Percentiles rank a stretch among this genome's conserved stretches.
Conservation (phyloP, 2,329 filamentous ascomycete genomes). For the Cercospora beticola region DNA sequence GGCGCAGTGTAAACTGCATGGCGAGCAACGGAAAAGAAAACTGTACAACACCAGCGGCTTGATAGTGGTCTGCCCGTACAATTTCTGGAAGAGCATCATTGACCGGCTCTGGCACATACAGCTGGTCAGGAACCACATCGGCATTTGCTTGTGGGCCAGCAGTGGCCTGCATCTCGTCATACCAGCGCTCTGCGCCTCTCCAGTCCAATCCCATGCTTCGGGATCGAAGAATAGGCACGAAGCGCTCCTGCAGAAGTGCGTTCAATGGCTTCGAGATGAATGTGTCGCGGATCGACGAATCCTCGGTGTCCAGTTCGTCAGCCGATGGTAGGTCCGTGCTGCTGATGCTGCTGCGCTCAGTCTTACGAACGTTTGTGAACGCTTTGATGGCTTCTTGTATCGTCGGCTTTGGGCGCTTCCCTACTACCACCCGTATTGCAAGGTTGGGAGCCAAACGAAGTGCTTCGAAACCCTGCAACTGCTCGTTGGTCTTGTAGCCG, state of each 20-base stretch:
- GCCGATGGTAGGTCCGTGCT: slow-evolving; percentile 17
- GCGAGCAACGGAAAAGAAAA: slow-evolving; percentile 57
- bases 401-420: slow-evolving; percentile 70
- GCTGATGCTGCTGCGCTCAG: slow-evolving; percentile 20
- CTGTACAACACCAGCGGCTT: slow-evolving; percentile 9
- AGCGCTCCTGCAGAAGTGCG: slow-evolving; percentile 64
- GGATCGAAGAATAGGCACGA: slow-evolving; percentile 62
- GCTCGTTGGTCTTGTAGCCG: slow-evolving; percentile 62
- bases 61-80: slow-evolving; percentile 54
- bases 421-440: slow-evolving; percentile 69
- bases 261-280: slow-evolving; percentile 74
- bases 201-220: slow-evolving; percentile 60
- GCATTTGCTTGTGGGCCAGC: slow-evolving; percentile 30
- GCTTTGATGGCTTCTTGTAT: slow-evolving; percentile 53
- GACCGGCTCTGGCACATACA: slow-evolving; percentile 37
- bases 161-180: slow-evolving; percentile 39
- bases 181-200: slow-evolving; percentile 64
- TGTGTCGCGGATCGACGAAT: slow-evolving; percentile 51
- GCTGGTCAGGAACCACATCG: slow-evolving; percentile 40
- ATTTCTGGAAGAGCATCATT: slow-evolving; percentile 45
- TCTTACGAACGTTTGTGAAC: slow-evolving; percentile 47
- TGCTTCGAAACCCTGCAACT: slow-evolving; percentile 49
- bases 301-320: slow-evolving; percentile 31
- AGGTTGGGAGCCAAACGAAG: slow-evolving; percentile 41
- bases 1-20: slow-evolving; percentile 75